Percentiles rank a stretch among this genome's conserved stretches.
phyloP scores from a whole-genome alignment of 305 asterid genomes.

The Stenogyne calaminthoides region DNA sequence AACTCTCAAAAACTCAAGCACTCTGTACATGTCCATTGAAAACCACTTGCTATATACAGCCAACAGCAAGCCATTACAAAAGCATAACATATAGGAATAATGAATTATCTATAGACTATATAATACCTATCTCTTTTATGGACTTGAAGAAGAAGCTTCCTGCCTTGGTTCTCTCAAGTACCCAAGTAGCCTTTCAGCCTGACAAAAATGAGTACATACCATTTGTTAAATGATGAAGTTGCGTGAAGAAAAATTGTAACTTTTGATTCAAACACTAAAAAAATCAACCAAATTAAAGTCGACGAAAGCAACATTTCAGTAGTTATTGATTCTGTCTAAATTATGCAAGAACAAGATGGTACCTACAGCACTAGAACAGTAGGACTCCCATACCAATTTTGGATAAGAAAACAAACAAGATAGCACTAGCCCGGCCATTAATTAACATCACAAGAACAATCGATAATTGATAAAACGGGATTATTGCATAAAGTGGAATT shows the following conservation, averaged over 20 bases:
- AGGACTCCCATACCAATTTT: conserved; percentile 22
- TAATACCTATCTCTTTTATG: conserved; percentile 44
- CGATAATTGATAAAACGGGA: conserved; percentile 21
- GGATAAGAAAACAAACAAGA: conserved; percentile 26
- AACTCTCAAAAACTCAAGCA: conserved; percentile 45
- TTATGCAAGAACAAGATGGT: conserved; percentile 29
- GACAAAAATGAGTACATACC: conserved; percentile 35
- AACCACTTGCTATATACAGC: conserved; percentile 47
- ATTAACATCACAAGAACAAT: conserved; percentile 28
- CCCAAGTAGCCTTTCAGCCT: conserved; percentile 93
- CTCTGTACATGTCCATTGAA: conserved; percentile 55
- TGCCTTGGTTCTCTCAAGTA: conserved; percentile 94
- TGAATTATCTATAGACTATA: conserved; percentile 33
- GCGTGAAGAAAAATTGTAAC: conserved; percentile 27
- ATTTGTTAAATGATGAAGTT: conserved; percentile 10
- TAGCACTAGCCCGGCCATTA: conserved; percentile 27
- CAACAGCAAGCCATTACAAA: conserved; percentile 45
- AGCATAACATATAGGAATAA: conserved; percentile 38
- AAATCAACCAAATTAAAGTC: conserved; percentile 8
- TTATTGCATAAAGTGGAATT: conserved; percentile 22
- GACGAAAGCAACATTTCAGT: conserved; percentile 34
- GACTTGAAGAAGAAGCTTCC: conserved; percentile 77
- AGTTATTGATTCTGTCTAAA: conserved; percentile 26
- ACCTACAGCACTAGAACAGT: conserved; percentile 15
- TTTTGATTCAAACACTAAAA: conserved; percentile 16